Base-by-base conservation (phyloP, 148 eudicot genomes). In the Suaeda aralocaspica region DNA sequence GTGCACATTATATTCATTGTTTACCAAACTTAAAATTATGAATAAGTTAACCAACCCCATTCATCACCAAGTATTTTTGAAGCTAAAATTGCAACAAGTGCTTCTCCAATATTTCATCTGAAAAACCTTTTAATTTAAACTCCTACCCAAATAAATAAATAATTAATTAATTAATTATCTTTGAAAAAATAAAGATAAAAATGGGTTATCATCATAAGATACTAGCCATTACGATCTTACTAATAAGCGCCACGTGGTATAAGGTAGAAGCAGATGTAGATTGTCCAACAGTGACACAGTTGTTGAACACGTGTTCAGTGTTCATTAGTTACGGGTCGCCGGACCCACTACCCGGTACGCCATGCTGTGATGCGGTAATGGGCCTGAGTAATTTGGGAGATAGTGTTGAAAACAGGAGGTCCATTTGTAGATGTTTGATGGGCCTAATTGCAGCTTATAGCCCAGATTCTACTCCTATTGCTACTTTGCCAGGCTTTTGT, bases 401-500 rank as follows among this genome's bases (percentile, higher is more conserved):
- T 31, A 68, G 89, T 14, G 28, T 8, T 2, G 89, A 87, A 1
- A 81, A 77, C 33, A 71, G 85, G 70, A 80, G 76, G 59, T 71
- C 75, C 15, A 75, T 93, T 11, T 93, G 96, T 59, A 81, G 74
- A 46, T 92, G 96, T 82, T 29, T 92, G 62, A 92, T 90, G 96
- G 94, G 88, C 9, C 79, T 86, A 13, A 83, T 92, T 41, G 79
- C 87, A 3, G 59, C 84, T 9, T 90, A 85, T 67, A 82, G 76
- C 53, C 81, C 94, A 5, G 86, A 84, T 75, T 82, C 92, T 41
- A 87, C 96, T 77, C 86, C 91, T 21, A 79, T 93, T 33, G 96
- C 96, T 48, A 84, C 96, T 2, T 71, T 93, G 79, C 94, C 98
- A 42, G 96, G 95, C 26, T 87, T 88, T 72, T 93, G 96, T 72